Evolutionary conservation across 1,139 yeast species (phyloP).

Genomic region (Saccharomycopsis phalli): DNA sequence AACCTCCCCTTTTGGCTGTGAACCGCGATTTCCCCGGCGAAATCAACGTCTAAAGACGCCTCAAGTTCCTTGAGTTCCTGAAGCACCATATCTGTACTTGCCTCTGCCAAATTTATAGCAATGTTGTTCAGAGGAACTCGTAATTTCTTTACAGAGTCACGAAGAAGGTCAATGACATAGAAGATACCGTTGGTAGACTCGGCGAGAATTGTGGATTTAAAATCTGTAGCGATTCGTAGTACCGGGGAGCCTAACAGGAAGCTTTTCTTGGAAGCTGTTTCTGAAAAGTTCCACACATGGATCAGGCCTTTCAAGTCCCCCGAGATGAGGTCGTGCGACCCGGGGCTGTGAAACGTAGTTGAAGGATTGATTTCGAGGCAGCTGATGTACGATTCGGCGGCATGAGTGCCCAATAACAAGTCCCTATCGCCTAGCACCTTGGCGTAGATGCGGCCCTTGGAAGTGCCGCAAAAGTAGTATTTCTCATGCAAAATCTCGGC

Average conservation of each 20-base stretch:
- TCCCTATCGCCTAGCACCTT: conserved; percentile 4
- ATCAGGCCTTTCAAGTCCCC: conserved; percentile 19
- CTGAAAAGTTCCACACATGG: conserved; percentile 12
- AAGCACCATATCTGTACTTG: neutral
- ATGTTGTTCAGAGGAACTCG: conserved; percentile 1
- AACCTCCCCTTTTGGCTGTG: neutral
- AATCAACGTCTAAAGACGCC: conserved; percentile 12
- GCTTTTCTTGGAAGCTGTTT: too few species aligned
- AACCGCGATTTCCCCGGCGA: conserved; percentile 8
- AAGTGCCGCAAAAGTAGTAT: conserved; percentile 7
- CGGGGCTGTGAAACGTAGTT: neutral
- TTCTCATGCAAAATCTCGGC: conserved; percentile 5
- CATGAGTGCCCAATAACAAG: neutral
- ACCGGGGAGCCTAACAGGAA: conserved; percentile 8
- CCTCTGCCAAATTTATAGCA: neutral
- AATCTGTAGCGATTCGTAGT: conserved; percentile 11
- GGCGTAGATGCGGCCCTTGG: conserved; percentile 11
- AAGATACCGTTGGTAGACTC: conserved; percentile 10
- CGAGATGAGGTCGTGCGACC: neutral
- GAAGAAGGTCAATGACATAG: conserved; percentile 10
- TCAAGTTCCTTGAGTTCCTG: neutral
- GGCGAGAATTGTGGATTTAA: conserved; percentile 8
- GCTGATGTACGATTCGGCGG: neutral
- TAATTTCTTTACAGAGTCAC: neutral
- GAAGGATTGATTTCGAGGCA: neutral